Conservation (phyloP, 2,329 filamentous ascomycete species). For the Phialophora verrucosa region DNA sequence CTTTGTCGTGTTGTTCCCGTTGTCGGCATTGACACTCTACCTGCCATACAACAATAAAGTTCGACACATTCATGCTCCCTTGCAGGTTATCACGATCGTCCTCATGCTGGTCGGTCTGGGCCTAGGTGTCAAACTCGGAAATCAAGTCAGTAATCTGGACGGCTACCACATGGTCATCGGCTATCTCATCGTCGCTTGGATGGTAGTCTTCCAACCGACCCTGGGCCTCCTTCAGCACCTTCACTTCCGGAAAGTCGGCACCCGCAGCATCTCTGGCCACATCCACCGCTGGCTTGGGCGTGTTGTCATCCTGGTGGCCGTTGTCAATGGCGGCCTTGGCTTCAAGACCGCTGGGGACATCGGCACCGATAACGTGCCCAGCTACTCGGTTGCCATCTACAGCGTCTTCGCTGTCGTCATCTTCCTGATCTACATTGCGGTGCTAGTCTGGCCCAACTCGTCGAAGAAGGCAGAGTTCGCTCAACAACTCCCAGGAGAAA, state of each 20-base stretch:
- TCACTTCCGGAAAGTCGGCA: conserved; percentile 55
- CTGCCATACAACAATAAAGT: conserved; percentile 50
- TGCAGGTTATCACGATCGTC: conserved; percentile 57
- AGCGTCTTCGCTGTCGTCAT: conserved; percentile 57
- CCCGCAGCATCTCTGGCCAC: conserved; percentile 46
- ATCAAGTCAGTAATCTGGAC: conserved; percentile 45
- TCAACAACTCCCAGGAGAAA: conserved; percentile 29
- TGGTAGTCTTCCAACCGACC: conserved; percentile 64
- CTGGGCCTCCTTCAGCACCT: conserved; percentile 60
- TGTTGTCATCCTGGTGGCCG: conserved; percentile 56
- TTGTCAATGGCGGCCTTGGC: conserved; percentile 64
- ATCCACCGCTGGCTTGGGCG: conserved; percentile 63
- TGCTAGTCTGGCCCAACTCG: conserved; percentile 28
- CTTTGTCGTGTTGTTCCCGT: conserved; percentile 51
- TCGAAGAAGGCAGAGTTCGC: conserved; percentile 6
- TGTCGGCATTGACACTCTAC: conserved; percentile 45
- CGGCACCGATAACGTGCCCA: conserved; percentile 42
- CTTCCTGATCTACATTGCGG: conserved; percentile 51
- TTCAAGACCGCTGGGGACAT: conserved; percentile 54
- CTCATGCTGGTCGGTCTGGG: conserved; percentile 57
- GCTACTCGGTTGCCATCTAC: conserved; percentile 54
- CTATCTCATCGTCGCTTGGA: conserved; percentile 54
- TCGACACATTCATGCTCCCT: conserved; percentile 50
- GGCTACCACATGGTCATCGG: conserved; percentile 61
- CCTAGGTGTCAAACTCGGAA: conserved; percentile 58